phyloP scores from a whole-genome alignment of 805 yeast genomes.

The Metschnikowia orientalis region DNA sequence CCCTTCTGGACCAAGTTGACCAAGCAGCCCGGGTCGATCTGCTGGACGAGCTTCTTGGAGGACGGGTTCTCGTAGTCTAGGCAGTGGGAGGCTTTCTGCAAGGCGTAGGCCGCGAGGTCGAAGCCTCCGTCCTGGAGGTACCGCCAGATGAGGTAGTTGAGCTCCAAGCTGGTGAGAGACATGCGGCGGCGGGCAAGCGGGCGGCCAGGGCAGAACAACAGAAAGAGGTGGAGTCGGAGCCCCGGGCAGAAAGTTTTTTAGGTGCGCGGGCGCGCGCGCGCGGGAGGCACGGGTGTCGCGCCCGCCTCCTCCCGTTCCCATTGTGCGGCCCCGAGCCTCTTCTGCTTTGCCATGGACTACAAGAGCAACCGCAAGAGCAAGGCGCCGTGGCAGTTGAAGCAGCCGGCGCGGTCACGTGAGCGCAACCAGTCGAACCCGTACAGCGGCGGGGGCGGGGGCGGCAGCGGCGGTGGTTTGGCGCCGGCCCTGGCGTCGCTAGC shows the following conservation, averaged over 20 bases:
- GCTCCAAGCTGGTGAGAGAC: conserved; percentile 79
- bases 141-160: conserved; percentile 90
- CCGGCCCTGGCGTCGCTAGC: conserved; percentile 3
- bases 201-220: too few relatives aligned
- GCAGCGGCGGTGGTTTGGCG: too few relatives aligned
- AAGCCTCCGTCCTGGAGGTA: conserved; percentile 82
- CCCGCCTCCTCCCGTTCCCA: too few relatives aligned
- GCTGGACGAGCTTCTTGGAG: conserved; percentile 36
- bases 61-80: conserved; percentile 47
- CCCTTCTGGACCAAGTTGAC: conserved; percentile 86
- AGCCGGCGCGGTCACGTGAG: conserved; percentile 1
- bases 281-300: too few relatives aligned
- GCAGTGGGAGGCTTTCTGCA: conserved; percentile 69
- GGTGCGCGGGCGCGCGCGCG: too few relatives aligned
- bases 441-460: conserved; percentile 6
- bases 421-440: conserved; percentile 13
- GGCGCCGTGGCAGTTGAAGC: conserved; percentile 38
- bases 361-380: conserved; percentile 37
- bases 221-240: too few relatives aligned
- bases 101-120: conserved; percentile 73
- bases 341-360: conserved; percentile 26
- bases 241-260: too few relatives aligned
- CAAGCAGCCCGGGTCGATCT: conserved; percentile 73
- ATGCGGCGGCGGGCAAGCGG: too few relatives aligned
- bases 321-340: conserved; percentile 8